Base-by-base conservation (phyloP, 2,329 filamentous ascomycete species). In the Neonectria coccinea region DNA sequence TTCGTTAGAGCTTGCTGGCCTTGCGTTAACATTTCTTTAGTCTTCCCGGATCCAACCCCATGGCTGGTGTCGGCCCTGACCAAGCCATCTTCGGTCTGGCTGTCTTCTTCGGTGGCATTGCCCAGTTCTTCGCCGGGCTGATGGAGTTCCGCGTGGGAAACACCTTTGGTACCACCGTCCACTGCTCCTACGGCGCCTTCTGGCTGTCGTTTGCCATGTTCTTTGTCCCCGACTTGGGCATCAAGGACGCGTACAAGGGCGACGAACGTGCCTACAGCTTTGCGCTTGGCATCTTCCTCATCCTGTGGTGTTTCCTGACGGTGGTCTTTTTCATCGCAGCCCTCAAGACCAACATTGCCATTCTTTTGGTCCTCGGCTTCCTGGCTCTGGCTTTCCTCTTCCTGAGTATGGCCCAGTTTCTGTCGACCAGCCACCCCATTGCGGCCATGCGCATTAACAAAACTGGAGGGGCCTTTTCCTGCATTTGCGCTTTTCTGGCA, bases 61-160 rank as follows among this genome's bases (percentile, higher is more conserved):
- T 78, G 9, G 76, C 75, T 36, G 65, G 45, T 16, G 74, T 79
- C 25, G 78, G 78, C 4, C 78, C 78, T 45, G 72, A 78, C 53
- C 77, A 79, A 52, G 77, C 75, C 53, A 74, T 79, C 60, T 79
- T 79, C 33, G 78, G 78, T 6, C 60, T 79, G 27, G 77, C 77
- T 27, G 71, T 79, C 56, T 79, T 79, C 57, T 91, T 91, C 75
- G 89, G 89, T 75, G 89, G 89, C 62, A 80, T 90, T 8, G 84
- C 91, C n/a, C 89, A 92, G 76, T 79, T 91, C 73, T 79, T 91
- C 56, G 88, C 89, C 51, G 89, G 89, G 73, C 90, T 92, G 27
- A 80, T 83, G 77, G 77, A 83, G 68, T 83, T 82, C 63, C 75
- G 76, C 12, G 80, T 87, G 10, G 87, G 87, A n/a, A 89, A 89